Evolutionary conservation across 306 rosid genomes (phyloP), one percentile per base, ranked within the genome.

Genomic region (Erythrophleum fordii): DNA sequence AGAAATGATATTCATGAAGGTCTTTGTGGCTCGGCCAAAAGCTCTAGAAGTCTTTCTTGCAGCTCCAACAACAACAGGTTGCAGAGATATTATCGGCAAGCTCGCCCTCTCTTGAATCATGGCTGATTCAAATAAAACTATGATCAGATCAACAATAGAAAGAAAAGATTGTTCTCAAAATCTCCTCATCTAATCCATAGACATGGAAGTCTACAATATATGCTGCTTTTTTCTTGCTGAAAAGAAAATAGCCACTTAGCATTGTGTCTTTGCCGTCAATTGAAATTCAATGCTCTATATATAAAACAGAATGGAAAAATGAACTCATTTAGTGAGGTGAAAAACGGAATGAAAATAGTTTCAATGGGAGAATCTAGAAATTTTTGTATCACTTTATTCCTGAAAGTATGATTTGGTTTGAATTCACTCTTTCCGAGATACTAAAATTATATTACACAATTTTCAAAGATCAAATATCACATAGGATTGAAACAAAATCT

Each of bases 31-130:
- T 75, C 72, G 77, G 49, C 98, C 94, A 51, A 93, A 97, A 26
- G 94, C 99, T 59, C 64, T 91, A 16, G 98, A 83, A 55, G 99
- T 95, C 90, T 93, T 93, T 87, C 88, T 93, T 56, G 99, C 98
- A 46, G 99, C 96, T 81, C 96, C 97, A 23, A 84, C 94, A 56
- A 95, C 98, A 34, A 85, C 96, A 18, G 96, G 98, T 71, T 85
- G 93, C 81, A 95, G 74, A 11, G 98, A 90, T 85, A 95, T 95
- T 48, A 84, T 58, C 0, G 99, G 99, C 69, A 93, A 85, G 83
- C 74, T 91, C 18, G 98, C 99, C 78, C 99, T 93, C 89, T 93
- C 99, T 82, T 91, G 80, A 79, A 95, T 95, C 92, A 95, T 90
- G 25, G 98, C 99, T 93, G 92, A 10, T 79, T 58, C 83, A 81